Conservation (phyloP, 2,329 filamentous ascomycete species). For the Talaromyces sp. region DNA sequence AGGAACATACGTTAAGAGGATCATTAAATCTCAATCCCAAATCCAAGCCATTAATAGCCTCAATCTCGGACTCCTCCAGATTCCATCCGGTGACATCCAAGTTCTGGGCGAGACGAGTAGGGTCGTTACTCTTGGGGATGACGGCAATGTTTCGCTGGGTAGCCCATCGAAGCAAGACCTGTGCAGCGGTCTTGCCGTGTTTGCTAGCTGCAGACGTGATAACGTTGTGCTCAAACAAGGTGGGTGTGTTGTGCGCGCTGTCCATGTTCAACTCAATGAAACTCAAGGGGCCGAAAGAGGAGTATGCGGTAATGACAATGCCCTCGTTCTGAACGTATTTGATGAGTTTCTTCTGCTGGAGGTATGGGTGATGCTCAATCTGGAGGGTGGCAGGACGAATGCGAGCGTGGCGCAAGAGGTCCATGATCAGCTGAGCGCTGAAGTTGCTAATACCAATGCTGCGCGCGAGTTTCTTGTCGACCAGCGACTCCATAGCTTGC, state of each 20-base stretch:
- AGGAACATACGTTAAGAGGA: slow-evolving; percentile 61
- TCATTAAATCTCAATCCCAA: slow-evolving; percentile 71
- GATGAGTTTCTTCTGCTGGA: slow-evolving; percentile 70
- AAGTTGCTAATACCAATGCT: slow-evolving; percentile 83
- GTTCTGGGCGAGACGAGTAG: slow-evolving; percentile 59
- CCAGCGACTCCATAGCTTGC: slow-evolving; percentile 73
- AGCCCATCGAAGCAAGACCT: slow-evolving; percentile 82
- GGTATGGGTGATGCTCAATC: slow-evolving; percentile 88
- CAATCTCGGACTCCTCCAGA: slow-evolving; percentile 62
- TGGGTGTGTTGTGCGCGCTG: slow-evolving; percentile 60
- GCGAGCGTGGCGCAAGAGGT: slow-evolving; percentile 73
- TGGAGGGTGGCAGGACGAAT: slow-evolving; percentile 74
- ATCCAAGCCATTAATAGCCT: slow-evolving; percentile 64
- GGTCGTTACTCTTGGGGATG: slow-evolving; percentile 72
- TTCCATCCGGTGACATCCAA: slow-evolving; percentile 65
- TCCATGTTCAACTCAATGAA: slow-evolving; percentile 76
- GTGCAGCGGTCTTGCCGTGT: slow-evolving; percentile 69
- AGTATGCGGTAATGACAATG: slow-evolving; percentile 77
- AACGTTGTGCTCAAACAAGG: slow-evolving; percentile 67
- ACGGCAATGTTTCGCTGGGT: slow-evolving; percentile 78
- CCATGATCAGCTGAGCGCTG: slow-evolving; percentile 71
- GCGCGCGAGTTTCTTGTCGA: slow-evolving; percentile 64
- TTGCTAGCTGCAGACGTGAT: slow-evolving; percentile 66
- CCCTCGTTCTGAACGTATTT: slow-evolving; percentile 66
- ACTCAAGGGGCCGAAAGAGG: slow-evolving; percentile 73